Percentiles rank a stretch among this genome's conserved stretches.
phyloP scores from a whole-genome alignment of 352 stramenopile species.

The Phytophthora brassicae region DNA sequence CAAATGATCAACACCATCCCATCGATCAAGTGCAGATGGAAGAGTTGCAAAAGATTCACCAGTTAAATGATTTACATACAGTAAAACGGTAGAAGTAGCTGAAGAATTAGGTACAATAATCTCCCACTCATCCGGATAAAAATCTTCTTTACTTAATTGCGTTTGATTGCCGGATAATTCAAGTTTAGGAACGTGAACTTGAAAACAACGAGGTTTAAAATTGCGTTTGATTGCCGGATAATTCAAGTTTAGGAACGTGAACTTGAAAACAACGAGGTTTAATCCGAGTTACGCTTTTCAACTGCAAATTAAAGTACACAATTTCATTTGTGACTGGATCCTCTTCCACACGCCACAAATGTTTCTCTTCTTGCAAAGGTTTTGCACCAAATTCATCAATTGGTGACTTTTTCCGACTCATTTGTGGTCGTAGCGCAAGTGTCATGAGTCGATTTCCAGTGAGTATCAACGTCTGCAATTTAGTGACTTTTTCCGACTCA shows the following conservation, averaged over 20 bases:
- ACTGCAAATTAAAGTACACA: conserved; percentile 59
- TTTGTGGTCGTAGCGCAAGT: conserved; percentile 49
- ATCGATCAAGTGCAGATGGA: conserved; percentile 53
- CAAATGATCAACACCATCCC: conserved; percentile 48
- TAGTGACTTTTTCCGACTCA: conserved; percentile 10
- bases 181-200: conserved; percentile 45
- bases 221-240: conserved; percentile 22
- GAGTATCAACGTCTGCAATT: conserved; percentile 45
- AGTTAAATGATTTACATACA: conserved; percentile 56
- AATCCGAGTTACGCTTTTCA: conserved; percentile 51
- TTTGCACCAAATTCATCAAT: no score
- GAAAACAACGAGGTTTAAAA: conserved; percentile 58
- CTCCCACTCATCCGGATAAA: conserved; percentile 51
- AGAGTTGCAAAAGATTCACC: conserved; percentile 34
- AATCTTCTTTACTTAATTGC: conserved; percentile 11
- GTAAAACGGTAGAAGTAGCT: conserved; percentile 40
- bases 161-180: conserved; percentile 21
- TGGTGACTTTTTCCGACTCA: conserved; percentile 10
- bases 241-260: conserved; percentile 44
- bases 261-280: conserved; percentile 60
- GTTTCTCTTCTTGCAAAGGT: conserved; percentile 36
- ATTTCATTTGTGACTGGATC: conserved; percentile 48
- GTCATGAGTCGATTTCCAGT: conserved; percentile 67
- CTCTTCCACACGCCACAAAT: conserved; percentile 54
- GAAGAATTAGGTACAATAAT: conserved; percentile 31